phyloP scores from a whole-genome alignment of 2,329 filamentous ascomycete species.

The Coleophoma cylindrospora region DNA sequence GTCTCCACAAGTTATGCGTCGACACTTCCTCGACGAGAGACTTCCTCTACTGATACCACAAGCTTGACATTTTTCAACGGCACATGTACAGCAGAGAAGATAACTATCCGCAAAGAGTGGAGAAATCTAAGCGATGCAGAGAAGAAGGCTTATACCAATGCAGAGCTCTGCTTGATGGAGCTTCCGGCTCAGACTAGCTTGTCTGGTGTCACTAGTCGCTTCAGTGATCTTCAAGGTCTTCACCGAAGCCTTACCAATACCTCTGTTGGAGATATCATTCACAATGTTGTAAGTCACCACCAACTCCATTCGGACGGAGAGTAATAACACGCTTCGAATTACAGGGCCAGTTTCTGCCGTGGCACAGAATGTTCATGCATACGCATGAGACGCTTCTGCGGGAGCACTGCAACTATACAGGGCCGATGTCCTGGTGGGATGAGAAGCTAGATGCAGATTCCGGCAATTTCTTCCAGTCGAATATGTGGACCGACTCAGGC shows the following conservation, averaged over 20 bases:
- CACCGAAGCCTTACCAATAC: conserved; percentile 28
- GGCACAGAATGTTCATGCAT: conserved; percentile 33
- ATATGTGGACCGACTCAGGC: background rate
- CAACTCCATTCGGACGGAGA: background rate
- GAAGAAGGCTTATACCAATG: conserved; percentile 8
- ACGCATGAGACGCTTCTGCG: conserved; percentile 32
- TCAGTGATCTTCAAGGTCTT: conserved; percentile 33
- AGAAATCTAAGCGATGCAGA: conserved; percentile 4
- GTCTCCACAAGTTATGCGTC: background rate
- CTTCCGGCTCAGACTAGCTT: conserved; percentile 1
- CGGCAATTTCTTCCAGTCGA: background rate
- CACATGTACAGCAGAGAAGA: conserved; percentile 5
- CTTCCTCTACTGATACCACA: background rate
- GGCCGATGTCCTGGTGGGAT: conserved; percentile 1
- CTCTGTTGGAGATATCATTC: conserved; percentile 22
- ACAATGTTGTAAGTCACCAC: conserved; percentile 5
- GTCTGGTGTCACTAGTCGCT: conserved; percentile 22
- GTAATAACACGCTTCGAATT: conserved; percentile 2
- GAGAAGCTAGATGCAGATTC: background rate
- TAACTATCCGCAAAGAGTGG: conserved; percentile 11
- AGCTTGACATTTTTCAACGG: conserved; percentile 1
- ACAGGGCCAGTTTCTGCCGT: conserved; percentile 31
- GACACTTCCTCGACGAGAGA: background rate
- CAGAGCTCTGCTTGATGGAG: conserved; percentile 9
- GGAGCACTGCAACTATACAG: conserved; percentile 30